Conservation (phyloP, 148 eudicot genomes). For the Simmondsia chinensis region DNA sequence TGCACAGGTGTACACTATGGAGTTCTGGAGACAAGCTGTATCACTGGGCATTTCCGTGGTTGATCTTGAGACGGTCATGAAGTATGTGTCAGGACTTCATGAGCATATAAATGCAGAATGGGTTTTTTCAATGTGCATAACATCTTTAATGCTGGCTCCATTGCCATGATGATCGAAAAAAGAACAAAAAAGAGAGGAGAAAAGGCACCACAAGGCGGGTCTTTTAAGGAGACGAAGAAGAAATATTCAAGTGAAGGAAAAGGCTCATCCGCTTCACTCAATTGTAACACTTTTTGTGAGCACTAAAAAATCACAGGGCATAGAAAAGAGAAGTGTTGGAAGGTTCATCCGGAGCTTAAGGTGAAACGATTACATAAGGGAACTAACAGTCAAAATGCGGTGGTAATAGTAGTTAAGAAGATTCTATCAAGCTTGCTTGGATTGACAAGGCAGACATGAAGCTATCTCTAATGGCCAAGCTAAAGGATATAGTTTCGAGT, state of each 20-base stretch:
- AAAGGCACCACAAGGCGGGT: no score
- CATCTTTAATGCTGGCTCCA: background rate
- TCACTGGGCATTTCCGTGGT: background rate
- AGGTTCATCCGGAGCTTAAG: background rate
- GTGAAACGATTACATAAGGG: background rate
- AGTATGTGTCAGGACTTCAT: background rate
- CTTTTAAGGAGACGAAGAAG: no score
- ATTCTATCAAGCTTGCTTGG: background rate
- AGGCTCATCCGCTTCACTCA: background rate
- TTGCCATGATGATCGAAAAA: background rate
- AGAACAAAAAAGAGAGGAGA: no score
- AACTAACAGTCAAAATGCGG: background rate
- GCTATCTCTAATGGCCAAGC: background rate
- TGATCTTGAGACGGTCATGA: background rate
- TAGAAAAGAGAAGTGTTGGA: background rate
- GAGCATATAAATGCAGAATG: background rate
- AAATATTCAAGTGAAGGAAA: no score
- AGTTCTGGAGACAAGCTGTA: background rate
- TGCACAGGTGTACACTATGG: background rate
- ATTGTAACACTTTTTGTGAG: background rate
- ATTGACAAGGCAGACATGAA: background rate
- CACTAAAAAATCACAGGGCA: background rate
- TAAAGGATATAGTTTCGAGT: background rate
- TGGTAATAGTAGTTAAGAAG: background rate
- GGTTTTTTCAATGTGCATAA: background rate